Conservation (phyloP, 1,139 yeast species). For the Pichia sp. region DNA sequence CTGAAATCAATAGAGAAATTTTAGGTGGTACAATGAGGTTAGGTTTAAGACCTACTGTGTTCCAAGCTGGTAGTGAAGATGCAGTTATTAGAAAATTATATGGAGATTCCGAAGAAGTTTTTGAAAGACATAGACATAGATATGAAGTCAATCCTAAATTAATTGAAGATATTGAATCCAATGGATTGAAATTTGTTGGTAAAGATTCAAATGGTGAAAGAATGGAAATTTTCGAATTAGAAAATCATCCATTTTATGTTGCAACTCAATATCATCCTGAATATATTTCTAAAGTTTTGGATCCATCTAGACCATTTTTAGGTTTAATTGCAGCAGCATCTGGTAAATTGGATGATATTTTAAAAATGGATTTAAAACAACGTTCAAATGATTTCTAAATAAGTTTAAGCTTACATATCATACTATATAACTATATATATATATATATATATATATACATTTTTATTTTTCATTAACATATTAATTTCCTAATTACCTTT, state of each 20-base stretch:
- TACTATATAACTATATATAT: background rate
- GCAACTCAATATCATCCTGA: slow-evolving; percentile 99
- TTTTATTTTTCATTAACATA: no score
- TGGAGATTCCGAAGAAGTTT: slow-evolving; percentile 61
- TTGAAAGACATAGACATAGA: slow-evolving; percentile 97
- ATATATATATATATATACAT: background rate
- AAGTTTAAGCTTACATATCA: no score
- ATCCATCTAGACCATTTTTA: slow-evolving; percentile 92
- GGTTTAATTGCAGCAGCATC: slow-evolving; percentile 93
- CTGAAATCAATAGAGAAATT: slow-evolving; percentile 91
- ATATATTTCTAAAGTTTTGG: slow-evolving; percentile 89
- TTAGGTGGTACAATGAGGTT: slow-evolving; percentile 99
- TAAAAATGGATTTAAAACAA: slow-evolving; percentile 32
- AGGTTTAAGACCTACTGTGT: slow-evolving; percentile 85
- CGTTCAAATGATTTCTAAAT: slow-evolving; percentile 28
- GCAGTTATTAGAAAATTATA: slow-evolving; percentile 74
- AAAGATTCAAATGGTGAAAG: slow-evolving; percentile 84
- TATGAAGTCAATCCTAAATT: slow-evolving; percentile 91
- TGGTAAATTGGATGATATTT: slow-evolving; percentile 64
- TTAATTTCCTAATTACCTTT: background rate
- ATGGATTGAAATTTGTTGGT: slow-evolving; percentile 87
- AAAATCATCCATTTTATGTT: slow-evolving; percentile 77
- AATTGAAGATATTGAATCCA: slow-evolving; percentile 59
- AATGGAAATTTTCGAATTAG: slow-evolving; percentile 88
- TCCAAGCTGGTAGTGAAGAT: slow-evolving; percentile 55